Percentiles rank a stretch among this genome's conserved stretches.
Evolutionary conservation across 495 filamentous ascomycete genomes (phyloP).

Genomic region (Penicillium egyptiacum): DNA sequence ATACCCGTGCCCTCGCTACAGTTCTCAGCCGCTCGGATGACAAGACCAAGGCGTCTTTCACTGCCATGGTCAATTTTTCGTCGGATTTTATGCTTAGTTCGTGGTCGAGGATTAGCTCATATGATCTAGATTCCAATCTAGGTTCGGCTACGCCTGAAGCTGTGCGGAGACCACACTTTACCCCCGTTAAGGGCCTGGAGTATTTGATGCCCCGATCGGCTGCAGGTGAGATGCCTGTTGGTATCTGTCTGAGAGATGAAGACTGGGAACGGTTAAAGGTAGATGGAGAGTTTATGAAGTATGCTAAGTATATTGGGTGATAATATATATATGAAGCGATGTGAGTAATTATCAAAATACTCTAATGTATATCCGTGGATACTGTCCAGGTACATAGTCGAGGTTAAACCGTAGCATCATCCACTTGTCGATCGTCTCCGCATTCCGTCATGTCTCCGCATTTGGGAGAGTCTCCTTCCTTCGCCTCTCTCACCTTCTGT

Average conservation of each 20-base stretch:
- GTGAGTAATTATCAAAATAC: no score
- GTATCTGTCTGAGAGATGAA: slow-evolving; percentile 46
- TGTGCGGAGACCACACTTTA: slow-evolving; percentile 51
- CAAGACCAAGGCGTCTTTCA: slow-evolving; percentile 30
- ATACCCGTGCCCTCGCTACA: slow-evolving; percentile 46
- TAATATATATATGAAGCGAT: background rate
- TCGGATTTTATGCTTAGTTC: slow-evolving; percentile 54
- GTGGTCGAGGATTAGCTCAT: slow-evolving; percentile 50
- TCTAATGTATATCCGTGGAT: no score
- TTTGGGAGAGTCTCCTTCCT: slow-evolving; percentile 17
- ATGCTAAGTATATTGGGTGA: slow-evolving; percentile 37
- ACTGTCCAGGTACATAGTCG: background rate
- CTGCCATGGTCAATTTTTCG: slow-evolving; percentile 30
- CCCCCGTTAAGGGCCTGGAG: slow-evolving; percentile 45
- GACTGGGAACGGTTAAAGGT: slow-evolving; percentile 40
- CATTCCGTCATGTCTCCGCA: slow-evolving; percentile 26
- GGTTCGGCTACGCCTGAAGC: slow-evolving; percentile 49
- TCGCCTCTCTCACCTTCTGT: slow-evolving; percentile 9
- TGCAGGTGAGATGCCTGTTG: slow-evolving; percentile 42
- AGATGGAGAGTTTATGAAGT: slow-evolving; percentile 40
- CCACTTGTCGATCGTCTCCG: slow-evolving; percentile 19
- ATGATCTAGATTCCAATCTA: slow-evolving; percentile 49
- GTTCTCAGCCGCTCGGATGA: slow-evolving; percentile 33
- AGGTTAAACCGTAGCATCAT: background rate
- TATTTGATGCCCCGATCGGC: slow-evolving; percentile 47